Conservation (phyloP, 1,284 basidiomycete species). For the Melampsora americana region DNA sequence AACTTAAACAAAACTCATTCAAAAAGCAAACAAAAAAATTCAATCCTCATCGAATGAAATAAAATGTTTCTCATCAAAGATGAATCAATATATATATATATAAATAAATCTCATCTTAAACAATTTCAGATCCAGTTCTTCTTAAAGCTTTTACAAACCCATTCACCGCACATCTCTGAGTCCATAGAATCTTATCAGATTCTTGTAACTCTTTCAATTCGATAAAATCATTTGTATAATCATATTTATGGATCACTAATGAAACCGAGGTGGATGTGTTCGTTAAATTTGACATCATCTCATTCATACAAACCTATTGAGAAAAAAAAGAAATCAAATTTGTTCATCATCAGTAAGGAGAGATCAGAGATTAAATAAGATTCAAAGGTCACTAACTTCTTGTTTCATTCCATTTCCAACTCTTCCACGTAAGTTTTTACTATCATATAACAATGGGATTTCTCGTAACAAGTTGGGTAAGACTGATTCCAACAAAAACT, state of each 20-base stretch:
- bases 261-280: slow-evolving; percentile 9
- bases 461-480: slow-evolving; percentile 39
- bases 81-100: too few relatives aligned
- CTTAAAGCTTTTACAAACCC: slow-evolving; percentile 11
- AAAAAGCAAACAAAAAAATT: background rate
- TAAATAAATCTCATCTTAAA: background rate
- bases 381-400: slow-evolving; percentile 17
- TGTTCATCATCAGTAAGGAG: background rate
- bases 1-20: background rate
- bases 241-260: slow-evolving; percentile 3
- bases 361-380: background rate
- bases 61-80: background rate
- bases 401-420: slow-evolving; percentile 24
- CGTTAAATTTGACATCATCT: slow-evolving; percentile 43
- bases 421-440: slow-evolving; percentile 12
- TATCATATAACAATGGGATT: slow-evolving; percentile 28
- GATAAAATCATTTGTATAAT: slow-evolving; percentile 4
- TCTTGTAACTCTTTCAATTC: background rate
- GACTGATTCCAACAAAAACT: background rate
- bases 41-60: background rate
- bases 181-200: background rate
- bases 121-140: background rate
- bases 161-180: slow-evolving; percentile 6
- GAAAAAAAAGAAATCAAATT: background rate
- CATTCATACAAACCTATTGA: slow-evolving; percentile 40